A percentile compares a stretch with the other conserved stretches of the same genome.
These are phyloP conservation scores for Aegilops longissima DNA, from an alignment of 176 grass and related monocot genomes.

Conservation along the genomic window DNA sequence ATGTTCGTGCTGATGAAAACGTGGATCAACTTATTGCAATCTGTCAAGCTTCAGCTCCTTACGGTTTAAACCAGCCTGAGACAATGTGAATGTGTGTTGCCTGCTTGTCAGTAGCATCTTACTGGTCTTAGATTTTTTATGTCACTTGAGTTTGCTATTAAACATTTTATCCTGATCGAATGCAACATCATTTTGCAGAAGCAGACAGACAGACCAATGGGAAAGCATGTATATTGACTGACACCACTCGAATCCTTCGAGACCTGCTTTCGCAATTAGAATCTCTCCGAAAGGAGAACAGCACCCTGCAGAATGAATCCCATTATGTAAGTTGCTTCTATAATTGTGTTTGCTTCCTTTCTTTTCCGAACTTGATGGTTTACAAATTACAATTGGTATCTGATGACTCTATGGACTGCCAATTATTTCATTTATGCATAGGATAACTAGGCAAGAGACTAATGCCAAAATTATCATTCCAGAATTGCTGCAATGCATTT, in stretches of 20 bases:
- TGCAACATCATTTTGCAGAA: conserved; percentile 49
- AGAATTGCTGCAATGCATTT: not conserved
- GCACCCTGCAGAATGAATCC: conserved; percentile 71
- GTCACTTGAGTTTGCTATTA: not conserved
- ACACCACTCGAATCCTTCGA: conserved; percentile 65
- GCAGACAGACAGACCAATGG: conserved; percentile 73
- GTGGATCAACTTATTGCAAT: not conserved
- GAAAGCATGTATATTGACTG: conserved; percentile 71
- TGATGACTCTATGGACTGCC: not conserved
- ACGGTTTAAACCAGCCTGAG: not conserved
- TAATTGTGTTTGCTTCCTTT: not conserved
- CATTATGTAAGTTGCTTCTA: conserved; percentile 63
- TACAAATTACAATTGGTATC: not conserved
- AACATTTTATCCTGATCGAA: conserved; percentile 16
- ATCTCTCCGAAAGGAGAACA: conserved; percentile 63
- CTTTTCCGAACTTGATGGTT: not conserved
- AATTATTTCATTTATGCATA: not conserved
- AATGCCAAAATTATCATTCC: not conserved
- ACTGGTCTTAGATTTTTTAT: not conserved
- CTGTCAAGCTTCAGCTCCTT: not conserved
- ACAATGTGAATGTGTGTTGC: not conserved
- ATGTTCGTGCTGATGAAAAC: not conserved
- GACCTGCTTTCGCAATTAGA: conserved; percentile 69
- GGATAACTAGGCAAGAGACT: not conserved
- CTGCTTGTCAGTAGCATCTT: not conserved